Evolutionary conservation across 1,284 basidiomycete species (phyloP).

Genomic region (Tilletia indica): DNA sequence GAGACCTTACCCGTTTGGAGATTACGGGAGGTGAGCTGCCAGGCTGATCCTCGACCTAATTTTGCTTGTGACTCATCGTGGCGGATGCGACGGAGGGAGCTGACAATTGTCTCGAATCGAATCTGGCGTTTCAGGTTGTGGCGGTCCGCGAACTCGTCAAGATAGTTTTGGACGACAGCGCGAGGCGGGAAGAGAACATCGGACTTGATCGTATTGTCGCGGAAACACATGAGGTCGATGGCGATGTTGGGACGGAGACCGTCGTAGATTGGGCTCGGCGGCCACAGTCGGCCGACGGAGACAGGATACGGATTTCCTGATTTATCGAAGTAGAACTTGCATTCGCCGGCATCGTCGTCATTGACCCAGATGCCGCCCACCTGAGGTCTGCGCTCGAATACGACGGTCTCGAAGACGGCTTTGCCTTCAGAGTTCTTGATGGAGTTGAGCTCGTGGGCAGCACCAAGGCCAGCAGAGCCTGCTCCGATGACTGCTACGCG

Average conservation of each 20-base stretch:
- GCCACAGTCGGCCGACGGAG: slow-evolving; percentile 6
- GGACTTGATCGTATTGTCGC: slow-evolving; percentile 26
- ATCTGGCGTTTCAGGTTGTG: not conserved
- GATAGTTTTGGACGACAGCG: slow-evolving; percentile 54
- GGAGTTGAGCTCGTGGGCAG: slow-evolving; percentile 55
- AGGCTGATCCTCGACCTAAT: not conserved
- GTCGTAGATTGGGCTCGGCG: slow-evolving; percentile 48
- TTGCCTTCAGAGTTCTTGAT: slow-evolving; percentile 30
- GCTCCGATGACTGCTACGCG: slow-evolving; percentile 59
- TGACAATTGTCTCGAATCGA: slow-evolving; percentile 56
- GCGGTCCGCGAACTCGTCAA: slow-evolving; percentile 53
- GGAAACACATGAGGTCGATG: slow-evolving; percentile 54
- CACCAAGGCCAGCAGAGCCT: slow-evolving; percentile 57
- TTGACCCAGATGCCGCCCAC: slow-evolving; percentile 39
- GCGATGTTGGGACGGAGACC: slow-evolving; percentile 53
- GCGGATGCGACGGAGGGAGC: no score
- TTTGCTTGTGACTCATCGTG: no score
- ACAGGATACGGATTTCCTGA: slow-evolving; percentile 23
- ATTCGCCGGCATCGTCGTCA: slow-evolving; percentile 39
- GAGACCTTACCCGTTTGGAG: not conserved
- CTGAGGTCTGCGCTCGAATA: slow-evolving; percentile 37
- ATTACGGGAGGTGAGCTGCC: no score
- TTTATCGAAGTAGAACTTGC: slow-evolving; percentile 47
- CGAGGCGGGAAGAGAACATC: slow-evolving; percentile 33
- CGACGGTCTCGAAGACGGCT: slow-evolving; percentile 18